Evolutionary conservation across 1,284 basidiomycete species (phyloP).

Genomic region (Malassezia sympodialis): DNA sequence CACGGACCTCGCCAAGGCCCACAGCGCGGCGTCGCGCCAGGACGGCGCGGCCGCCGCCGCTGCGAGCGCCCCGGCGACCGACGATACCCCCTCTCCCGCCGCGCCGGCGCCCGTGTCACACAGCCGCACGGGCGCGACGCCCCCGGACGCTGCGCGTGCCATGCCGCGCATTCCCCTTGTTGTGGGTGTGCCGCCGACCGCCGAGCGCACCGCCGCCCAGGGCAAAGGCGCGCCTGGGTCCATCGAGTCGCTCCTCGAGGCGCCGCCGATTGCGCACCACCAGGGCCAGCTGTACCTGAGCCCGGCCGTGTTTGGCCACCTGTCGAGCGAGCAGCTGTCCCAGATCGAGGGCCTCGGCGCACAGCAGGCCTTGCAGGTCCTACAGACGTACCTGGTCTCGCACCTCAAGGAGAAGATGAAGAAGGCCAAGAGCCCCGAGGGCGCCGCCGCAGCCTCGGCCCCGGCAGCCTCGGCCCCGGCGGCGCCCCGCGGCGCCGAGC

Average conservation of each 20-base stretch:
- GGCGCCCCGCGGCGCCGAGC: too few relatives aligned
- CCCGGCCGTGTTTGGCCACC: constrained; percentile 69
- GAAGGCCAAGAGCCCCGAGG: constrained; percentile 15
- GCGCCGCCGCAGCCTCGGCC: neutral
- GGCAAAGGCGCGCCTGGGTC: constrained; percentile 39
- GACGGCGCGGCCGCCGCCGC: neutral
- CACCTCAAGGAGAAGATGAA: constrained; percentile 67
- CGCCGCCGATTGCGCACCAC: constrained; percentile 68
- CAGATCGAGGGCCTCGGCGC: constrained; percentile 71
- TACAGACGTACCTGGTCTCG: constrained; percentile 73
- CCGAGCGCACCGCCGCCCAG: constrained; percentile 35
- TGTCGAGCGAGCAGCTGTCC: constrained; percentile 62
- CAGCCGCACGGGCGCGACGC: constrained; percentile 2
- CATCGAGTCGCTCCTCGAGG: constrained; percentile 49
- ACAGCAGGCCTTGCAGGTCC: constrained; percentile 66
- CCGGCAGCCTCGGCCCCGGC: neutral
- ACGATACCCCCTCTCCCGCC: neutral
- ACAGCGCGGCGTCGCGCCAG: constrained; percentile 18
- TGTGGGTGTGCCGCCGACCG: constrained; percentile 55
- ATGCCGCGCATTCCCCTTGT: constrained; percentile 55
- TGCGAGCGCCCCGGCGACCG: neutral
- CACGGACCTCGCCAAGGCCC: constrained; percentile 28
- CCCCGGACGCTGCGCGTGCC: constrained; percentile 2
- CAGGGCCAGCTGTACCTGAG: constrained; percentile 73
- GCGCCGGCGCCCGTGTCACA: neutral